phyloP scores from a whole-genome alignment of 306 rosid species.

The Ammopiptanthus mongolicus region DNA sequence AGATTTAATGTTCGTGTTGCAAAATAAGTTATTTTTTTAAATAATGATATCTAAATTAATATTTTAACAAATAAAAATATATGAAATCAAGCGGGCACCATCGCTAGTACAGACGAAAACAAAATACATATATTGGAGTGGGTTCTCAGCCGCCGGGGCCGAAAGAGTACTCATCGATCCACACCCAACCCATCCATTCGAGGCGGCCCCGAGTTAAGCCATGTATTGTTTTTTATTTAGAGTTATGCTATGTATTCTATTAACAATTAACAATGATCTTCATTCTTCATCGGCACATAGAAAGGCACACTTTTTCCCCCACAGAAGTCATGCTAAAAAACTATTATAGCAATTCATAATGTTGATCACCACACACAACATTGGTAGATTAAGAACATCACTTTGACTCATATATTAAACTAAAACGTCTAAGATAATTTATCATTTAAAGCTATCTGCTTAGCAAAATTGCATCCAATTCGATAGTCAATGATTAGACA shows the following conservation, averaged over 20 bases:
- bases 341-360: conserved; percentile 16
- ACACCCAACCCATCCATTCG: too few species aligned
- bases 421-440: conserved; percentile 17
- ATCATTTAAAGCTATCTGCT: conserved; percentile 34
- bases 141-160: too few species aligned
- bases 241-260: background rate
- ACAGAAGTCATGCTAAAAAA: conserved; percentile 9
- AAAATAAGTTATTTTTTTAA: too few species aligned
- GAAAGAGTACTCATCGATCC: too few species aligned
- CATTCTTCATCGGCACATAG: background rate
- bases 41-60: too few species aligned
- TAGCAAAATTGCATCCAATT: conserved; percentile 33
- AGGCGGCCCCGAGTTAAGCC: too few species aligned
- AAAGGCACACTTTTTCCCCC: background rate
- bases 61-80: too few species aligned
- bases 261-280: background rate
- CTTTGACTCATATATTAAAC: conserved; percentile 11
- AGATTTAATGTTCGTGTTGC: too few species aligned
- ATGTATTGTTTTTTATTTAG: too few species aligned
- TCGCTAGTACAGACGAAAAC: background rate
- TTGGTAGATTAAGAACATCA: conserved; percentile 11
- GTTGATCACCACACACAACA: conserved; percentile 12
- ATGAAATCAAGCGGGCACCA: too few species aligned
- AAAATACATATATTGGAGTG: too few species aligned
- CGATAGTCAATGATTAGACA: conserved; percentile 45